Percentiles rank a stretch among this genome's conserved stretches.
Evolutionary conservation across 2,329 filamentous ascomycete species (phyloP).

Genomic region (Colletotrichum sp.): DNA sequence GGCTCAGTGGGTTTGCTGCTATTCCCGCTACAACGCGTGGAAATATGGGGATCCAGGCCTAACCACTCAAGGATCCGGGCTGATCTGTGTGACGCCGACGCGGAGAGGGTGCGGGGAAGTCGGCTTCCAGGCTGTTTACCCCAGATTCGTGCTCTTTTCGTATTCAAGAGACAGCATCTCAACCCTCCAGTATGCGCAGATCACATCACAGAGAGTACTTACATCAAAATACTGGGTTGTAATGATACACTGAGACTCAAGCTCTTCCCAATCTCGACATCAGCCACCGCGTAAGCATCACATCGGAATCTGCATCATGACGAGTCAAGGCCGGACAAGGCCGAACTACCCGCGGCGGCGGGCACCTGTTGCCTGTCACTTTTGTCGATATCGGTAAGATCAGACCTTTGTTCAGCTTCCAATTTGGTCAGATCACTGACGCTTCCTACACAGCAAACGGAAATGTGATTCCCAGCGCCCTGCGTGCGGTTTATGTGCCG

Average conservation of each 20-base stretch:
- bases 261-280: neutral
- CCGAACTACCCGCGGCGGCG: neutral
- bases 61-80: neutral
- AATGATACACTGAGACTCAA: neutral
- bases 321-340: neutral
- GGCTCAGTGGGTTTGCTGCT: neutral
- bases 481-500: neutral
- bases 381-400: neutral
- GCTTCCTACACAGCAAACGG: neutral
- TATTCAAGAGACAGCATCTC: neutral
- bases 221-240: neutral
- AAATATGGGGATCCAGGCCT: neutral
- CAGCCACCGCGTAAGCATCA: neutral
- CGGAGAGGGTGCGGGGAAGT: neutral
- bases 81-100: neutral
- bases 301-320: neutral
- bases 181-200: neutral
- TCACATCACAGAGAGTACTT: neutral
- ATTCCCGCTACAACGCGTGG: neutral
- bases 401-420: neutral
- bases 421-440: neutral
- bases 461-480: neutral
- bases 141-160: neutral
- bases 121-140: neutral
- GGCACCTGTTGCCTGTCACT: neutral